phyloP scores from a whole-genome alignment of 257 asterid genomes.

The Voacanga thouarsii region DNA sequence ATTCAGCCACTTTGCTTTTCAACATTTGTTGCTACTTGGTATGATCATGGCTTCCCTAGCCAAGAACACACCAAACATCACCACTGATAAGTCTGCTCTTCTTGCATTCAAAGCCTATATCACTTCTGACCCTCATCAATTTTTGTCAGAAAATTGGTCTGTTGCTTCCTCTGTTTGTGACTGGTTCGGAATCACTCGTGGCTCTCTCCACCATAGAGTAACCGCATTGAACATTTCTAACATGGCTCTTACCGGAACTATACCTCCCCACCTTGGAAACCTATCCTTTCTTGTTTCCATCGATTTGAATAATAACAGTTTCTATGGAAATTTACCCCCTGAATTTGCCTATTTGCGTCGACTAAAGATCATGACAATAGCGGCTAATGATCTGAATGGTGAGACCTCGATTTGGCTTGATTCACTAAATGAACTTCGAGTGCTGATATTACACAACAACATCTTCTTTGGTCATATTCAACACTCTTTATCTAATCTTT shows the following conservation, averaged over 20 bases:
- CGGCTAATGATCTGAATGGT: not conserved
- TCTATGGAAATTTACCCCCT: conserved; percentile 18
- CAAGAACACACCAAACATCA: not conserved
- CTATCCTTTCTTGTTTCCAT: conserved; percentile 19
- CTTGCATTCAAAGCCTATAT: conserved; percentile 12
- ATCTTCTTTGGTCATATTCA: conserved; percentile 21
- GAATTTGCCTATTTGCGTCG: conserved; percentile 7
- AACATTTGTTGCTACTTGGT: not conserved
- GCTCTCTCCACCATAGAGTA: conserved; percentile 5
- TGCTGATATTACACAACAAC: conserved; percentile 4
- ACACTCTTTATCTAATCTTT: conserved; percentile 18
- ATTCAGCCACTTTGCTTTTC: not conserved
- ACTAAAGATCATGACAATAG: not conserved
- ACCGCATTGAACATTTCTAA: not conserved
- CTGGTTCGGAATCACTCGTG: conserved; percentile 9
- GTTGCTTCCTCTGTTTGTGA: not conserved
- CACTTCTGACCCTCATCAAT: not conserved
- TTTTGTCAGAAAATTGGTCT: conserved; percentile 9
- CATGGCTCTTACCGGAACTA: too few relatives aligned
- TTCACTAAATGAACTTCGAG: conserved; percentile 5
- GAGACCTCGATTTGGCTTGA: conserved; percentile 11
- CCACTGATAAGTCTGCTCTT: conserved; percentile 11
- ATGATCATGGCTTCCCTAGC: not conserved
- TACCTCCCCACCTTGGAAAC: conserved; percentile 9
- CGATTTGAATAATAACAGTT: conserved; percentile 18